Conservation (phyloP, 345 rosid species). For the Odontarrhena argentea region DNA sequence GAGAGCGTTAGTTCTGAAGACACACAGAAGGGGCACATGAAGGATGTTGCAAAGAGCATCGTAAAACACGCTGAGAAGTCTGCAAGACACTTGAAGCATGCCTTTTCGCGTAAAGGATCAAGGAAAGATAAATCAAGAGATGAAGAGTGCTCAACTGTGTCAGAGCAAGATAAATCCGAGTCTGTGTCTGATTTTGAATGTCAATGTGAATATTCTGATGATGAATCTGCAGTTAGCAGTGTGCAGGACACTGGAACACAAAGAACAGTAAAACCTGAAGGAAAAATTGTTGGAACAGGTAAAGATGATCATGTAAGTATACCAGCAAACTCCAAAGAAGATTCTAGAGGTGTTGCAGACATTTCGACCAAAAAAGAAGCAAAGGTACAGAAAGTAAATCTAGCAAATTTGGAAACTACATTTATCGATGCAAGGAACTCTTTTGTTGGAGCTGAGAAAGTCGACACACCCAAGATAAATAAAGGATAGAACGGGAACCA, state of each 20-base stretch:
- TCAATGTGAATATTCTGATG: constrained; percentile 43
- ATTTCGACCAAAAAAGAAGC: constrained; percentile 28
- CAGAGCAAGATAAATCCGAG: constrained; percentile 47
- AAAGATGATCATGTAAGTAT: constrained; percentile 38
- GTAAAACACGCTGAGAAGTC: constrained; percentile 67
- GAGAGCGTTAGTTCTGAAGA: constrained; percentile 49
- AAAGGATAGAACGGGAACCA: constrained; percentile 4
- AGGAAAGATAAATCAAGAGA: constrained; percentile 33
- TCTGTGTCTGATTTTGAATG: constrained; percentile 41
- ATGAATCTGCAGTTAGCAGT: constrained; percentile 43
- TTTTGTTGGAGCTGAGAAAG: constrained; percentile 18
- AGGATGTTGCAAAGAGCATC: constrained; percentile 62
- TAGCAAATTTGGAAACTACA: constrained; percentile 27
- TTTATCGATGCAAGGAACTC: constrained; percentile 25
- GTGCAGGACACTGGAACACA: constrained; percentile 29
- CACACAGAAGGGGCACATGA: constrained; percentile 52
- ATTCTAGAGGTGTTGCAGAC: constrained; percentile 2
- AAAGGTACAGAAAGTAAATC: constrained; percentile 32
- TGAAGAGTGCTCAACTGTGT: constrained; percentile 26
- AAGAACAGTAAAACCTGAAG: constrained; percentile 36
- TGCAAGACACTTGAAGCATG: constrained; percentile 60
- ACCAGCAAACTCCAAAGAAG: constrained; percentile 25
- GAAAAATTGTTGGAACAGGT: constrained; percentile 30
- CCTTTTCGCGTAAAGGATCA: constrained; percentile 70
- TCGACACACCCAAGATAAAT: constrained; percentile 4